These are phyloP conservation scores for Plasmodium malariae DNA, from an alignment of 169 alveolate genomes.

Conservation along the genomic window DNA sequence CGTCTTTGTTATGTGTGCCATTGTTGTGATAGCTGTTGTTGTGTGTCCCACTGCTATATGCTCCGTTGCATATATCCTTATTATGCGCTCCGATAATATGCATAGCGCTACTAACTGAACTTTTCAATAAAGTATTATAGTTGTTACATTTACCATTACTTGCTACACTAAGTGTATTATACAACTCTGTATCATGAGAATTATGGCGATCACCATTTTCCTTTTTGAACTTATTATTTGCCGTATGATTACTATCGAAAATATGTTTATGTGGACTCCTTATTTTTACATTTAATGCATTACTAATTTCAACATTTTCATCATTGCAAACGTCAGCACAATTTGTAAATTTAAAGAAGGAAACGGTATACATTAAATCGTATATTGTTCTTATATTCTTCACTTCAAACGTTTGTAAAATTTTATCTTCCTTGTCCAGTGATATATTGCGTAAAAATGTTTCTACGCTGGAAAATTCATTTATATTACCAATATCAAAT, in stretches of 20 bases:
- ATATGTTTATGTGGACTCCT: background rate
- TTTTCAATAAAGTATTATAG: background rate
- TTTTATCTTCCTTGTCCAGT: constrained; percentile 41
- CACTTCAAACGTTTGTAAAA: constrained; percentile 30
- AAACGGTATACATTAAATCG: constrained; percentile 29
- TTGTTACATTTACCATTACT: background rate
- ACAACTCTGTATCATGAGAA: background rate
- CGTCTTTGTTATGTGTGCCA: background rate
- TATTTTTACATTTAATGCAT: constrained; percentile 20
- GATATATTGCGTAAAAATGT: constrained; percentile 33
- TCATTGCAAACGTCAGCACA: constrained; percentile 8
- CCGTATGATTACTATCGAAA: background rate
- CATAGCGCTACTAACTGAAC: background rate
- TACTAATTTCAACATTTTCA: constrained; percentile 24
- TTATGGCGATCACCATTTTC: constrained; percentile 8
- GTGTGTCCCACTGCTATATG: background rate
- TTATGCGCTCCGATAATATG: background rate
- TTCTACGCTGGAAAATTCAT: constrained; percentile 7
- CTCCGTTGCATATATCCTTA: background rate
- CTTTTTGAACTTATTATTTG: constrained; percentile 19
- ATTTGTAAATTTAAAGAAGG: constrained; percentile 40
- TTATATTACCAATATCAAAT: constrained; percentile 4
- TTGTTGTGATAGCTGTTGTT: background rate
- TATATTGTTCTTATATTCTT: constrained; percentile 58
- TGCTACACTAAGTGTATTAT: background rate